phyloP scores from a whole-genome alignment of 176 grass and related monocot species.

The Carex pumila region DNA sequence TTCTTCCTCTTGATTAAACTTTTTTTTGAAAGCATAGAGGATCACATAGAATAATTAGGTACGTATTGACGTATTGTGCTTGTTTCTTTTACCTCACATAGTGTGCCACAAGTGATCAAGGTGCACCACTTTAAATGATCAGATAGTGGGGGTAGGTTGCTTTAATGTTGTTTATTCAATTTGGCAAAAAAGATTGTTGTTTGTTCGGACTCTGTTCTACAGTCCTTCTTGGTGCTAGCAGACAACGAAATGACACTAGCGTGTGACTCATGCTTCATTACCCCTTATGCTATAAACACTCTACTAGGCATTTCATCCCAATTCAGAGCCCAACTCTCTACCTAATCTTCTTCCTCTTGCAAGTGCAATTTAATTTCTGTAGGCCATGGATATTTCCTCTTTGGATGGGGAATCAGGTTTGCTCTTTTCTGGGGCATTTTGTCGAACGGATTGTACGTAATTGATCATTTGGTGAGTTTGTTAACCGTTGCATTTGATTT shows the following conservation, averaged over 20 bases:
- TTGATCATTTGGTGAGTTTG: not conserved
- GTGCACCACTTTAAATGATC: not conserved
- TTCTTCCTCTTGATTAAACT: too few species aligned
- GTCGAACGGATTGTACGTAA: not conserved
- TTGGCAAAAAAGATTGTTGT: too few species aligned
- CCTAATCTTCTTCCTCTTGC: not conserved
- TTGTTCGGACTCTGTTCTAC: not conserved
- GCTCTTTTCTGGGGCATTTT: conserved; percentile 7
- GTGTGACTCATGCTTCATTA: not conserved
- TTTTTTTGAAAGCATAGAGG: too few species aligned
- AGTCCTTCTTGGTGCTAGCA: not conserved
- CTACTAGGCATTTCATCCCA: not conserved
- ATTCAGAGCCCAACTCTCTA: not conserved
- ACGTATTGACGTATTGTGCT: not conserved
- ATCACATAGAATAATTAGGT: not conserved
- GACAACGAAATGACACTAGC: not conserved
- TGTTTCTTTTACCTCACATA: not conserved
- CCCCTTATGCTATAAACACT: not conserved
- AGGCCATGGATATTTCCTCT: conserved; percentile 18
- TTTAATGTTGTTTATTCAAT: not conserved
- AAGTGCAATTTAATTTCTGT: not conserved
- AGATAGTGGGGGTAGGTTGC: not conserved
- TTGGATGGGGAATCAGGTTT: conserved; percentile 10
- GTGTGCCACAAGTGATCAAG: not conserved
- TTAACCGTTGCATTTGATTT: not conserved